Base-by-base conservation (phyloP, 768 basidiomycete species). In the Tulasnella calospora region DNA sequence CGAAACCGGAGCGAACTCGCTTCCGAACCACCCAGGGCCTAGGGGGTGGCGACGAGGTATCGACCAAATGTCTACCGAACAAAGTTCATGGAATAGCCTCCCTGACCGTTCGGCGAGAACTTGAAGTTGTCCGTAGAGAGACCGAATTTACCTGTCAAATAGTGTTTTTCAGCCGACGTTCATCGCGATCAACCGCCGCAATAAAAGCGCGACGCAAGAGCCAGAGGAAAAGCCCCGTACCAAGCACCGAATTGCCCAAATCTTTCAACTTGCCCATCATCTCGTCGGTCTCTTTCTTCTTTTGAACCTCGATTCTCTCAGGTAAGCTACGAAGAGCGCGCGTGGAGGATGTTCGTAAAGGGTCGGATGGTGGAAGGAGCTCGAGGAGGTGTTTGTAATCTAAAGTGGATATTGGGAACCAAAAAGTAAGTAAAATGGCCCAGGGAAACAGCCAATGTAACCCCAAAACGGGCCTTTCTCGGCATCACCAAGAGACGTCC, bases 121-220 rank as follows among this genome's bases (percentile, higher is more conserved):
- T 99, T 93, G 88, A 99, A 99, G 85, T 97, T 99, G 83, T 99
- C 92, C 0, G 96, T 98, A 19, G 92, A 95, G 80, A 99, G 84
- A 23, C 98, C 97, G 82, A 99, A 99, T 79, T 93, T 94, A 3
- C 95, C 94, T 96, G 81, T 33, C 21, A 15, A 23, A 71, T 40
- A 13, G 38, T n/a, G 51, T 55, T 17, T 55, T 40, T 40, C 38
- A 40, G 38, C 38, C 38, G 38, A 3, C 38, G 5, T 40, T 40
- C 38, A n/a, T n/a, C 15, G 8, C 4, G 15, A 44, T 67, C 6
- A n/a, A 6, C 30, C 6, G 8, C 33, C 21, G 30, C 30, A 30
- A 19, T 35, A 27, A 67, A 5, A 13, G 61, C 10, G 9, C 35
- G 27, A 30, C 61, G 2, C 33, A 67, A 27, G 27, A 27, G 4